A percentile compares a stretch with the other conserved stretches of the same genome.
These are phyloP conservation scores for Lasiosphaeria hispida DNA, from an alignment of 495 filamentous ascomycete species.

Conservation along the genomic window DNA sequence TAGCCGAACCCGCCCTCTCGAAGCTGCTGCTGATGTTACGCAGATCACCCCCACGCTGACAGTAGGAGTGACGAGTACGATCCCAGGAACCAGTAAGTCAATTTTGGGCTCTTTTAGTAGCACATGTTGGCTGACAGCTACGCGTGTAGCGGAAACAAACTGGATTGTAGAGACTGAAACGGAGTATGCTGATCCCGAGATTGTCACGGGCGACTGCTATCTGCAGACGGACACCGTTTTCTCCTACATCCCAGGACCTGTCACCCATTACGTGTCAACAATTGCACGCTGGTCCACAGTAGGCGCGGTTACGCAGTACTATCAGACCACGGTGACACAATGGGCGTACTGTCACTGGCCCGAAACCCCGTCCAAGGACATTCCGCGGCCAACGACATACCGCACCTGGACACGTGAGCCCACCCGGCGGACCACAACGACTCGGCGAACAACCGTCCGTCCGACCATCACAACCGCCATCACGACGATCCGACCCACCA, in stretches of 20 bases:
- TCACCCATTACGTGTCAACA: constrained; percentile 19
- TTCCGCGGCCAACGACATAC: constrained; percentile 16
- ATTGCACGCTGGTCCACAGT: constrained; percentile 22
- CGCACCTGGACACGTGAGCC: constrained; percentile 15
- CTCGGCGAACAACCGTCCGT: constrained; percentile 3
- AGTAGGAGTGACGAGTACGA: constrained; percentile 23
- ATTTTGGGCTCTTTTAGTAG: neutral
- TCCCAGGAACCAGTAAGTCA: constrained; percentile 20
- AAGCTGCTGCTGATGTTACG: neutral
- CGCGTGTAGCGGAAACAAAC: constrained; percentile 17
- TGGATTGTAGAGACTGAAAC: constrained; percentile 23
- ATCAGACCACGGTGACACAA: constrained; percentile 20
- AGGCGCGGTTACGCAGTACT: constrained; percentile 26
- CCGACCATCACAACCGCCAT: constrained; percentile 11
- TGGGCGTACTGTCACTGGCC: constrained; percentile 32
- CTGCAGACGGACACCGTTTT: constrained; percentile 22
- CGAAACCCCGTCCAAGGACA: constrained; percentile 13
- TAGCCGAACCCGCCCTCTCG: neutral
- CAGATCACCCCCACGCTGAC: constrained; percentile 25
- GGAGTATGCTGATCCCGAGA: constrained; percentile 18
- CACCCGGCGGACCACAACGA: constrained; percentile 6
- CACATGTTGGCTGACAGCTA: neutral
- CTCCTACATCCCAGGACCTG: constrained; percentile 24
- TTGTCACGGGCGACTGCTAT: constrained; percentile 23
- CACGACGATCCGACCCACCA: constrained; percentile 8